Base-by-base conservation (phyloP, 2,329 filamentous ascomycete species). In the Rosellinia necatrix region DNA sequence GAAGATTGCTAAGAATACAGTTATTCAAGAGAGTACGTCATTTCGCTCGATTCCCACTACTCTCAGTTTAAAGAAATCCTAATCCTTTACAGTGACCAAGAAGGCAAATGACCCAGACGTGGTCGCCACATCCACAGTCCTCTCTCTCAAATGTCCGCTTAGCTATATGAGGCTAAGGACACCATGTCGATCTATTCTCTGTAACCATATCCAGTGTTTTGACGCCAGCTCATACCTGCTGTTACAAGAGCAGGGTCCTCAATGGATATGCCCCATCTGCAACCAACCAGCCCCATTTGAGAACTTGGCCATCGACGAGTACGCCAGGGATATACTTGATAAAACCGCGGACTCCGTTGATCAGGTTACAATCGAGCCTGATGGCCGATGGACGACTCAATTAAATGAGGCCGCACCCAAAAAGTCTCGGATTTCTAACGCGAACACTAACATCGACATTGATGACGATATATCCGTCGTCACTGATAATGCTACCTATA, bases 201-300 rank as follows among this genome's bases (percentile, higher is more conserved):
- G 94, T 75, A 88, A 84, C 3, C 94, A 99, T 71, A 90, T 94
- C 22, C 91, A 96, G 70, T 99, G 94, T 71, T 99, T 97, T 65
- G 94, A 99, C 71, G 93, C 90, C 3, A 88, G 85, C 3, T 96
- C 91, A 2, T 99, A 97, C 70, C 80, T 99, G 17, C 91, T 96
- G 66, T 76, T 99, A 24, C 93, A 97, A 71, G 92, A 97, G 71
- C 94, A 99, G 76, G 93, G 91, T 0, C 94, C 94, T 0, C 96
- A 94, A 15, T 99, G 94, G 94, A 81, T 86, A n/a, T 99, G 94
- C 68, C 94, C 94, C 0, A 88, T 97, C 19, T 99, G 94, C 77
- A 93, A 88, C 73, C 96, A 92, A 68, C 75, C 84, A 0, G 87
- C 92, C 1, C 85, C 87, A 0, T 99, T 91, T 71, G 89, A 93